These are phyloP conservation scores for Zizania palustris DNA, from an alignment of 202 grass and related monocot species.

Conservation along the genomic window DNA sequence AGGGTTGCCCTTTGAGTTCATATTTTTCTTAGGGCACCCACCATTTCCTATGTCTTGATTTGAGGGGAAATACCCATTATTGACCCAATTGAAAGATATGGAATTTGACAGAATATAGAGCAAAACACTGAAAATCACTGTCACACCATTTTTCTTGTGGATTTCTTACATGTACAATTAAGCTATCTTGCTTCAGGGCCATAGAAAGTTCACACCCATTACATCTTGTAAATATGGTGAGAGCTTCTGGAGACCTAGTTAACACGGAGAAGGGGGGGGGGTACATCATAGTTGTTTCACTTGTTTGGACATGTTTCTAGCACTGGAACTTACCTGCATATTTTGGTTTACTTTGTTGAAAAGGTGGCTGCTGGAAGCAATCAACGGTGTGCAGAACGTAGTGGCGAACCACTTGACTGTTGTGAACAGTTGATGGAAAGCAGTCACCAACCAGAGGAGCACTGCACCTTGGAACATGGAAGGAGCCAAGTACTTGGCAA, in stretches of 20 bases:
- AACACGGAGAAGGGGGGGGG: neutral
- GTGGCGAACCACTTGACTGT: slow-evolving; percentile 15
- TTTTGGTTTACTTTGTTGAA: slow-evolving; percentile 29
- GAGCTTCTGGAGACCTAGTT: neutral
- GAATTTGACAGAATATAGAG: slow-evolving; percentile 3
- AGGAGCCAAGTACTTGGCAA: slow-evolving; percentile 18
- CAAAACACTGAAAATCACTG: neutral
- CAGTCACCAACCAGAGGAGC: slow-evolving; percentile 34
- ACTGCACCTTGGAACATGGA: slow-evolving; percentile 11
- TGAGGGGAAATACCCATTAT: neutral
- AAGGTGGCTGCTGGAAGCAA: slow-evolving; percentile 43
- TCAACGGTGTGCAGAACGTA: slow-evolving; percentile 35
- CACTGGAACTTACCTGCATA: slow-evolving; percentile 27
- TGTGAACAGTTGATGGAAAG: slow-evolving; percentile 22
- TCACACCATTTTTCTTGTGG: neutral
- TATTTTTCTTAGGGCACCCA: neutral
- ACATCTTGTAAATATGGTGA: neutral
- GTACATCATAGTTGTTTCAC: slow-evolving; percentile 13
- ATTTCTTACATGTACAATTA: neutral
- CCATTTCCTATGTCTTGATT: neutral
- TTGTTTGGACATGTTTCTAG: slow-evolving; percentile 26
- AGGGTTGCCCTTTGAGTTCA: neutral
- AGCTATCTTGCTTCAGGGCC: neutral
- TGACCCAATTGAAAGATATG: slow-evolving; percentile 16
- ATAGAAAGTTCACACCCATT: neutral